Percentiles rank a stretch among this genome's conserved stretches.
Conservation (phyloP, 2,329 filamentous ascomycete species). For the Fusarium pininemorale region DNA sequence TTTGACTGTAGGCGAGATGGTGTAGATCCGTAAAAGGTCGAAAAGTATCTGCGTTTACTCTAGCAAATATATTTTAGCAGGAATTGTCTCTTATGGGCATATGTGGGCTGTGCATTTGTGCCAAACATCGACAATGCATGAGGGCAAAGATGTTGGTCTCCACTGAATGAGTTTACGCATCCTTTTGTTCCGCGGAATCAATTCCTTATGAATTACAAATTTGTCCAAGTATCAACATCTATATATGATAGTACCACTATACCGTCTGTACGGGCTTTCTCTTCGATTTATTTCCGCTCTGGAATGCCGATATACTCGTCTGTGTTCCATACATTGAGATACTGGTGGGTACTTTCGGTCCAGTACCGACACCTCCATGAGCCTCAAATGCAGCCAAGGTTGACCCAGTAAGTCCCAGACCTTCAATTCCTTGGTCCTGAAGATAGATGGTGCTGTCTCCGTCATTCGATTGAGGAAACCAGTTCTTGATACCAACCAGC, state of each 20-base stretch:
- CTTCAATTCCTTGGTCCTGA: not conserved
- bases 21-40: not conserved
- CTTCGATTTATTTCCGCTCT: not conserved
- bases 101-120: not conserved
- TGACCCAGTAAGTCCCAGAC: not conserved
- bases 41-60: not conserved
- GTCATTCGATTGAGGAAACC: not conserved
- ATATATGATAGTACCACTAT: no score
- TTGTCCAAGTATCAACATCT: not conserved
- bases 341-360: not conserved
- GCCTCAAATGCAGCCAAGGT: not conserved
- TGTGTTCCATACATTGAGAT: not conserved
- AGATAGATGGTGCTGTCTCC: not conserved
- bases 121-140: not conserved
- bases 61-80: rapidly evolving
- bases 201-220: not conserved
- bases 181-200: not conserved
- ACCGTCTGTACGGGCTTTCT: not conserved
- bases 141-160: no score
- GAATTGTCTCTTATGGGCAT: no score
- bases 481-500: not conserved
- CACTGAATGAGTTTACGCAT: not conserved
- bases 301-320: slow-evolving; percentile 2
- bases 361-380: not conserved
- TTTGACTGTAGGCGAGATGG: no score